These are phyloP conservation scores for Brassica napus DNA, from an alignment of 345 rosid genomes.

Conservation along the genomic window Da-Ae NC_063439.1:1180001-1180500, in stretches of 20 bases:
- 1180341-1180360: background rate
- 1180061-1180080: background rate
- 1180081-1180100: constrained; percentile 62
- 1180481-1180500: background rate
- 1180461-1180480: too few relatives aligned
- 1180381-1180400: too few relatives aligned
- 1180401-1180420: background rate
- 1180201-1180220: background rate
- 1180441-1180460: background rate
- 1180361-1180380: background rate
- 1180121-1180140: constrained; percentile 49
- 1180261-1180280: background rate
- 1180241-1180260: background rate
- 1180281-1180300: background rate
- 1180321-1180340: background rate
- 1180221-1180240: background rate
- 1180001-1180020: constrained; percentile 23
- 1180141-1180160: constrained; percentile 50
- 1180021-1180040: background rate
- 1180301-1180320: background rate
- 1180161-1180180: constrained; percentile 69
- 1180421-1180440: background rate
- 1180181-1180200: background rate
- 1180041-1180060: background rate
- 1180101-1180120: constrained; percentile 55